phyloP scores from a whole-genome alignment of 805 yeast genomes.

The Monosporozyma siamensis region DNA sequence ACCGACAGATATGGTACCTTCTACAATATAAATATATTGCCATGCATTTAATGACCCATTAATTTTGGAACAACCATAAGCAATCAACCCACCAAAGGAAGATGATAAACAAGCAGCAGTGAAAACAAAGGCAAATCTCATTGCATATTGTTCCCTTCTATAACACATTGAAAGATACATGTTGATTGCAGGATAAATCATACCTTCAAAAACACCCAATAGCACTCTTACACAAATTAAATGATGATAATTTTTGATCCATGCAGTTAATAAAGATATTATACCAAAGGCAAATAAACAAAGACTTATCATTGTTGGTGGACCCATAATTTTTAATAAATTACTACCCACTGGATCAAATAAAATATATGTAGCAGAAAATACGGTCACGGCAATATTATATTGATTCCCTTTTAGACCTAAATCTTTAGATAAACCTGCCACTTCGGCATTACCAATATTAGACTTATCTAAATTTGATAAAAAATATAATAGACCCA shows the following conservation, averaged over 20 bases:
- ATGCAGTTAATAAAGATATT: conserved; percentile 36
- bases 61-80: conserved; percentile 37
- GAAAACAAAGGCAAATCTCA: conserved; percentile 40
- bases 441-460: conserved; percentile 50
- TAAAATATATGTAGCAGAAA: conserved; percentile 38
- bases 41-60: conserved; percentile 38
- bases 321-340: conserved; percentile 31
- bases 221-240: conserved; percentile 40
- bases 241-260: conserved; percentile 35
- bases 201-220: conserved; percentile 44
- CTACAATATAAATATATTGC: conserved; percentile 44
- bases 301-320: conserved; percentile 29
- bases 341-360: conserved; percentile 34
- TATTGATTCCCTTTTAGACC: conserved; percentile 33
- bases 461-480: conserved; percentile 47
- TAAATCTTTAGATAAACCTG: conserved; percentile 39
- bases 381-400: conserved; percentile 37
- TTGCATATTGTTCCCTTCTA: conserved; percentile 40
- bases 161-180: conserved; percentile 41
- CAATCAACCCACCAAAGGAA: conserved; percentile 49
- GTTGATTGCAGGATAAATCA: conserved; percentile 41
- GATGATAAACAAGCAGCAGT: conserved; percentile 46
- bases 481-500: conserved; percentile 36
- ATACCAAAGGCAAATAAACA: conserved; percentile 33
- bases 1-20: conserved; percentile 37